A percentile compares a stretch with the other conserved stretches of the same genome.
Conservation (phyloP, 345 rosid species). For the Geranium rotundifolium region DNA sequence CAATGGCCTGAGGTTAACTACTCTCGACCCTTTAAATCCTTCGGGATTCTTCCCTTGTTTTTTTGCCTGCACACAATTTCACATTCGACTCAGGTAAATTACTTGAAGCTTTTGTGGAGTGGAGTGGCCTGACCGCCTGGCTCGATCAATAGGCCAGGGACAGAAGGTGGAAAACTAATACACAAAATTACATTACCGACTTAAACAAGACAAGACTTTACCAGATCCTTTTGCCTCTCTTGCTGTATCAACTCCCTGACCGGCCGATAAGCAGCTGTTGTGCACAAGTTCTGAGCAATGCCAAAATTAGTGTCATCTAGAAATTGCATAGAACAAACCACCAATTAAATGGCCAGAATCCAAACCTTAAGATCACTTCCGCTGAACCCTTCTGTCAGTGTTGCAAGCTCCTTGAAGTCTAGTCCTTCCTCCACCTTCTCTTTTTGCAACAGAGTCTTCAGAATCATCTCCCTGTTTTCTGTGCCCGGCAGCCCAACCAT, state of each 20-base stretch:
- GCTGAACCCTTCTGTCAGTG: slow-evolving; percentile 67
- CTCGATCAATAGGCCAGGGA: not conserved
- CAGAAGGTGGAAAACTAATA: not conserved
- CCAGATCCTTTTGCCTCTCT: slow-evolving; percentile 63
- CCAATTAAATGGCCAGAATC: not conserved
- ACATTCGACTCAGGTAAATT: not conserved
- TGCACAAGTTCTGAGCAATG: slow-evolving; percentile 50
- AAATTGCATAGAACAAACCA: not conserved
- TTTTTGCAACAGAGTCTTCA: slow-evolving; percentile 53
- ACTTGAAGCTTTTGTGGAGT: not conserved
- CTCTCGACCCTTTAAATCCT: slow-evolving; percentile 38
- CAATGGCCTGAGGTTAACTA: slow-evolving; percentile 57
- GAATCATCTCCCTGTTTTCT: slow-evolving; percentile 67
- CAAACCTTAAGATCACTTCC: slow-evolving; percentile 86
- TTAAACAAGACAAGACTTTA: slow-evolving; percentile 7
- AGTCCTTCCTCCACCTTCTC: slow-evolving; percentile 55
- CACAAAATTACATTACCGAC: not conserved
- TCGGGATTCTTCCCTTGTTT: slow-evolving; percentile 17
- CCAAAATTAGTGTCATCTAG: slow-evolving; percentile 1
- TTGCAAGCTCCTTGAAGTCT: slow-evolving; percentile 60
- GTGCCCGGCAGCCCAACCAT: slow-evolving; percentile 65
- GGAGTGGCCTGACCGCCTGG: not conserved
- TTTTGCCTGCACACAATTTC: slow-evolving; percentile 31
- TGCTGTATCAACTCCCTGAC: slow-evolving; percentile 78
- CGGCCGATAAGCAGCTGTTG: slow-evolving; percentile 85